A percentile compares a stretch with the other conserved stretches of the same genome.
Conservation (phyloP, 1,284 basidiomycete species). For the Ceratobasidium sp. region DNA sequence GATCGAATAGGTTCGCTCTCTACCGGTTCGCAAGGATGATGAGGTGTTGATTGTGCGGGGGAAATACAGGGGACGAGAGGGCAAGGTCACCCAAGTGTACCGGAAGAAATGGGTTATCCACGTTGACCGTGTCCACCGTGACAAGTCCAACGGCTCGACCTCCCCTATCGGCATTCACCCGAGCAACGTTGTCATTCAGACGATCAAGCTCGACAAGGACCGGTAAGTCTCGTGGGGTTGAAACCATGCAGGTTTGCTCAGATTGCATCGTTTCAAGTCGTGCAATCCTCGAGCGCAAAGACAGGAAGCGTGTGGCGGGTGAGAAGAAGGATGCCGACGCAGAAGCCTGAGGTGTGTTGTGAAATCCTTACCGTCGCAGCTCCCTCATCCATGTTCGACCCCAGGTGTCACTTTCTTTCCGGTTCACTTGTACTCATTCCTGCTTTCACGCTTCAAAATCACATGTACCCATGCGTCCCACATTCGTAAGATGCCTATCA, state of each 20-base stretch:
- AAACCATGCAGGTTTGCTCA: not conserved
- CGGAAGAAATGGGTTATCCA: constrained; percentile 99
- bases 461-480: constrained; percentile 54
- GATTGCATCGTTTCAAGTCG: constrained; percentile 56
- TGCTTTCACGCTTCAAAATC: constrained; percentile 59
- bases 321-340: constrained; percentile 69
- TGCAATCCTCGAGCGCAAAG: constrained; percentile 81
- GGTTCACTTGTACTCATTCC: constrained; percentile 46
- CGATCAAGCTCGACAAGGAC: constrained; percentile 89
- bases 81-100: constrained; percentile 97
- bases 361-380: not conserved
- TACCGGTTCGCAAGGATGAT: constrained; percentile 98
- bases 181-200: constrained; percentile 95
- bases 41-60: constrained; percentile 96
- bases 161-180: constrained; percentile 95
- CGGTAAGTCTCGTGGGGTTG: constrained; percentile 55
- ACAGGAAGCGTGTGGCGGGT: constrained; percentile 65
- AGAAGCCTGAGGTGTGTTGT: constrained; percentile 63
- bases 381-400: constrained; percentile 12
- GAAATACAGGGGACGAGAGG: constrained; percentile 98
- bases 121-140: constrained; percentile 96
- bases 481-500: constrained; percentile 32
- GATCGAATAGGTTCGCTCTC: constrained; percentile 75
- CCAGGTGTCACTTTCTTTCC: constrained; percentile 43
- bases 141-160: constrained; percentile 97